Base-by-base conservation (phyloP, 768 basidiomycete genomes). In the Phanerodontia chrysosporium region DNA sequence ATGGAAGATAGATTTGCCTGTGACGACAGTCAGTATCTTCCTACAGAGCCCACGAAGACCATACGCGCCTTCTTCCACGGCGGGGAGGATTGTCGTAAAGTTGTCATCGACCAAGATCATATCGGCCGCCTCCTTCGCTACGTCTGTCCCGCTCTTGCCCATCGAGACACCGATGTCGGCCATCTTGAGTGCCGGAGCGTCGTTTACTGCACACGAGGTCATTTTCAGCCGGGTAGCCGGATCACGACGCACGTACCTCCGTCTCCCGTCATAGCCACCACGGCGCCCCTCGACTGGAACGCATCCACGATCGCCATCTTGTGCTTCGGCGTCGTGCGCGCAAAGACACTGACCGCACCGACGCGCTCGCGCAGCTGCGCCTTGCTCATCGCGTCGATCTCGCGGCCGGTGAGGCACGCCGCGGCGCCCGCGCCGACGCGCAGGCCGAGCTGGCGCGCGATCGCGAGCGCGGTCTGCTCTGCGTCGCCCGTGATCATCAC, bases 401-500 rank as follows among this genome's bases (percentile, higher is more conserved):
- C 80, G 51, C 73, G 71, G 6, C 83, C 84, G 3, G 80, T 81
- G 60, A 83, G 70, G 55, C 77, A 74, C 1, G 66, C 66, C 46
- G 55, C 74, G 52, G 74, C 78, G 10, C 61, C 63, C 16, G 66
- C 61, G 51, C 85, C 85, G 25, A 95, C 82, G 12, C 83, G 80
- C 65, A 98, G 75, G 25, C 95, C 95, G 18, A 98, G 81, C 66
- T 92, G 80, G 67, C 83, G 81, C 35, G 94, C 96, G 58, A 97
- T 96, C 51, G 90, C 85, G 32, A 95, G 67, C 2, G 96, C 95
- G 0, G 95, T 98, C 56, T 87, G 80, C 72, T 95, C 92, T 35
- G 94, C 87, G 66, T 98, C 95, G 3, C 95, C 95, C 0, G 96
- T 98, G 69, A 98, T 97, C 95, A 98, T 98, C 45, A 98, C 88